Evolutionary conservation across 176 grass and related monocot genomes (phyloP).

Genomic region (Cenchrus fungigraminus): DNA sequence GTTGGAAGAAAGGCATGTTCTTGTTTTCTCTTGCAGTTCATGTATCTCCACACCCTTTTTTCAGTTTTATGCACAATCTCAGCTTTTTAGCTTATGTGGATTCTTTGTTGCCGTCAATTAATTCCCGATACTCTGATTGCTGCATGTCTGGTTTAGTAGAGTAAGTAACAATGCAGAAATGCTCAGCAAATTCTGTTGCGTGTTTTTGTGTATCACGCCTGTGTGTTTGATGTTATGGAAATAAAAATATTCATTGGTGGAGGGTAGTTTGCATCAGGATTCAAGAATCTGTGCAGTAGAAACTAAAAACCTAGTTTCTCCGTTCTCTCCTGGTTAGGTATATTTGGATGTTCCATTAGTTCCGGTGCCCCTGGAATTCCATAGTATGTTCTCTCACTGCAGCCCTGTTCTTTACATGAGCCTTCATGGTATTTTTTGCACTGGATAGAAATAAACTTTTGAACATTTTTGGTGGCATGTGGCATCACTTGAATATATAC

Average conservation of each 20-base stretch:
- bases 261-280: neutral
- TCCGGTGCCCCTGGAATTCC: neutral
- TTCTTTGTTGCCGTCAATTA: neutral
- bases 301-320: neutral
- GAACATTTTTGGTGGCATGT: neutral
- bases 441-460: neutral
- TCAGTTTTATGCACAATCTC: constrained; percentile 9
- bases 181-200: neutral
- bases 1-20: constrained; percentile 86
- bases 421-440: neutral
- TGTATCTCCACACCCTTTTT: constrained; percentile 1
- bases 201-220: neutral
- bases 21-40: constrained; percentile 22
- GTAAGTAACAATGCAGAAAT: neutral
- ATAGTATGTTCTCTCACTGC: constrained; percentile 10
- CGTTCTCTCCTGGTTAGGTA: constrained; percentile 8
- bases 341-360: neutral
- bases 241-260: neutral
- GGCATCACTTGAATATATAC: constrained; percentile 26
- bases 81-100: constrained; percentile 8
- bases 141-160: neutral
- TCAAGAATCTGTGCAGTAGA: constrained; percentile 9
- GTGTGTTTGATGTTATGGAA: neutral
- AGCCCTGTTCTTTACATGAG: neutral
- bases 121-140: neutral